Base-by-base conservation (phyloP, 257 asterid species). In the Marsdenia floribunda region DNA sequence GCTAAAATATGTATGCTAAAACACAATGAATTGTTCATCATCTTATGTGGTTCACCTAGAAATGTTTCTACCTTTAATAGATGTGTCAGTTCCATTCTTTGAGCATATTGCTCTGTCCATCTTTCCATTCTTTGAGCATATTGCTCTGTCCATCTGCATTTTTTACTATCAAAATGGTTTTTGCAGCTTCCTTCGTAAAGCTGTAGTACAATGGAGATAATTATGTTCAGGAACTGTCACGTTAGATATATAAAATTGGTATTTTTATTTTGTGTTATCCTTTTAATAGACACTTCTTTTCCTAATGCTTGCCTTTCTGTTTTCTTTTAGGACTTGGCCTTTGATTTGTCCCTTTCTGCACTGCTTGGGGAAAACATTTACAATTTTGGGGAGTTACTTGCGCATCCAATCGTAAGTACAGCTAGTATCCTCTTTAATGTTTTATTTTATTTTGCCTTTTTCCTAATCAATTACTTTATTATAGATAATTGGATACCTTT, bases 321-420 rank as follows among this genome's bases (percentile, higher is more conserved):
- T 72, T 68, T 73, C 76, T 75, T 58, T 66, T 75, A 93, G 98
- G 98, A 93, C 81, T 86, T 93, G 92, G 97, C 98, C 26, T 93
- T 93, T 85, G 98, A 93, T 83, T 73, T 93, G 33, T 93, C 98
- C 60, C 91, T 93, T 4, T 87, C 98, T 18, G 98, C 98, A n/a
- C 82, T 93, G 82, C 86, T 93, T 87, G 98, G 98, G 80, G 98
- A 93, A 16, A 93, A 93, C 85, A 89, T 93, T 77, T 93, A 91
- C 93, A 93, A 93, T 87, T 93, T 93, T 60, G 97, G 97, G 19
- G 98, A 93, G 85, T 87, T 93, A 69, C 97, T 93, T 82, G 96
- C 98, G 15, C 98, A 93, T 85, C 98, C 97, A 70, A 91, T 93
- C 80, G 98, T 93, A 87, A 89, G 98, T 85, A 58, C 35, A 73